These are phyloP conservation scores for Gossypium australe DNA, from an alignment of 345 rosid genomes.

Conservation along the genomic window DNA sequence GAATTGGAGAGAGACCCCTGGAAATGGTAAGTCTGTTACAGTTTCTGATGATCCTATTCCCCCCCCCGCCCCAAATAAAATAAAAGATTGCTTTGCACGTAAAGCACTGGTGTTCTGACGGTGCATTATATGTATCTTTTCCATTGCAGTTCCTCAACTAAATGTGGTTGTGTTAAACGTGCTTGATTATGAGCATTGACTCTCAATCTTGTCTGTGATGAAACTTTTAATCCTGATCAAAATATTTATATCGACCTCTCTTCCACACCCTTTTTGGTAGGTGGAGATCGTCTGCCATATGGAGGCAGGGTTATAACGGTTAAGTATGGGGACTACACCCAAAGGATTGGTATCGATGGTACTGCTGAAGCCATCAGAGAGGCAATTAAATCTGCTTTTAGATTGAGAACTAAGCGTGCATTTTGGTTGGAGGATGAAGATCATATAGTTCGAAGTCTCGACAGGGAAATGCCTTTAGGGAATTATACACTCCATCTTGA, in stretches of 20 bases:
- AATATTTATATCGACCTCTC: background rate
- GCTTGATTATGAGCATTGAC: background rate
- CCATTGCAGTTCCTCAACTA: background rate
- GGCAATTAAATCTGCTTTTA: conserved; percentile 73
- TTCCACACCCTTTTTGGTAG: conserved; percentile 28
- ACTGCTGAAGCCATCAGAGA: conserved; percentile 83
- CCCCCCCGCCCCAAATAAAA: too few species aligned
- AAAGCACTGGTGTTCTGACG: background rate
- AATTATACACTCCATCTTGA: conserved; percentile 79
- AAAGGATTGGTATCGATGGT: conserved; percentile 89
- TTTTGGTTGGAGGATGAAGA: conserved; percentile 99
- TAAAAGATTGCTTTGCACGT: background rate
- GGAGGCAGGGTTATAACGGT: conserved; percentile 90
- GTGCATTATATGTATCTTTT: background rate
- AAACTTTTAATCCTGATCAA: background rate
- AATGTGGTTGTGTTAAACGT: background rate
- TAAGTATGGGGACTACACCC: conserved; percentile 78
- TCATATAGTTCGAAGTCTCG: conserved; percentile 73
- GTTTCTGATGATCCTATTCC: conserved; percentile 6
- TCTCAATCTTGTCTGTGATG: background rate
- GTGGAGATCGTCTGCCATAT: conserved; percentile 62
- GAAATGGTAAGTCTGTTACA: conserved; percentile 5
- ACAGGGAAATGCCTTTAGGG: conserved; percentile 92
- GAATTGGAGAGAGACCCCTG: too few species aligned
- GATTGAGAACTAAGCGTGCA: conserved; percentile 81